phyloP scores from a whole-genome alignment of 208 protist species.

The Leishmania mexicana region DNA sequence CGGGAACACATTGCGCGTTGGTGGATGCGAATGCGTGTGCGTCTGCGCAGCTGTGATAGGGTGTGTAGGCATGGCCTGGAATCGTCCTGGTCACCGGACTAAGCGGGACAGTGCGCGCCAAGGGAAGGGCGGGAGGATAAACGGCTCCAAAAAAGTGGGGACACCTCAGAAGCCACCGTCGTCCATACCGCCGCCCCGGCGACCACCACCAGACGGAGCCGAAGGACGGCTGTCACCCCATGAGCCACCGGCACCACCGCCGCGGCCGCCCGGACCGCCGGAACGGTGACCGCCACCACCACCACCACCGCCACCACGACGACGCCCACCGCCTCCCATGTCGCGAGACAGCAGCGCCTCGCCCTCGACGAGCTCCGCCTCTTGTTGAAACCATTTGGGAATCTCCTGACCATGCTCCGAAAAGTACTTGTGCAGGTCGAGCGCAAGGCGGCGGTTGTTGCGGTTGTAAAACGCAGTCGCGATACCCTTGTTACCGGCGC shows the following conservation, averaged over 20 bases:
- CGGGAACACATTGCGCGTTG: not conserved
- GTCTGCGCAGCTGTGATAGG: not conserved
- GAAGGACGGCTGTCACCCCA: slow-evolving; percentile 28
- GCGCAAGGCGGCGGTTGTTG: slow-evolving; percentile 61
- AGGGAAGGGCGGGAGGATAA: not conserved
- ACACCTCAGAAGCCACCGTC: slow-evolving; percentile 75
- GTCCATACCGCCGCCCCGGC: slow-evolving; percentile 37
- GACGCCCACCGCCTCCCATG: slow-evolving; percentile 36
- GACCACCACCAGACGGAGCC: slow-evolving; percentile 15
- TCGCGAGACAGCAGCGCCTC: slow-evolving; percentile 58
- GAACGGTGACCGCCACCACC: slow-evolving; percentile 17
- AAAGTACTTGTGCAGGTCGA: slow-evolving; percentile 84
- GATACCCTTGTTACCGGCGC: slow-evolving; percentile 96
- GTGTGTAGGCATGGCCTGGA: not conserved
- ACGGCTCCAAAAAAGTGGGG: not conserved
- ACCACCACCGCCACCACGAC: slow-evolving; percentile 45
- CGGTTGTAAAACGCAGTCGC: slow-evolving; percentile 95
- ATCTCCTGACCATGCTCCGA: slow-evolving; percentile 88
- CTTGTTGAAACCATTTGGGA: slow-evolving; percentile 79
- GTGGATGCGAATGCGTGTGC: not conserved
- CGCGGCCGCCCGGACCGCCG: slow-evolving; percentile 38
- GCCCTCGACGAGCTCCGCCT: slow-evolving; percentile 81
- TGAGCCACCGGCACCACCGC: slow-evolving; percentile 23
- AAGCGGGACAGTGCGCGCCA: not conserved
- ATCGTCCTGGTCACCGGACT: not conserved